Conservation (phyloP, 768 basidiomycete species). For the Galerina marginata region DNA sequence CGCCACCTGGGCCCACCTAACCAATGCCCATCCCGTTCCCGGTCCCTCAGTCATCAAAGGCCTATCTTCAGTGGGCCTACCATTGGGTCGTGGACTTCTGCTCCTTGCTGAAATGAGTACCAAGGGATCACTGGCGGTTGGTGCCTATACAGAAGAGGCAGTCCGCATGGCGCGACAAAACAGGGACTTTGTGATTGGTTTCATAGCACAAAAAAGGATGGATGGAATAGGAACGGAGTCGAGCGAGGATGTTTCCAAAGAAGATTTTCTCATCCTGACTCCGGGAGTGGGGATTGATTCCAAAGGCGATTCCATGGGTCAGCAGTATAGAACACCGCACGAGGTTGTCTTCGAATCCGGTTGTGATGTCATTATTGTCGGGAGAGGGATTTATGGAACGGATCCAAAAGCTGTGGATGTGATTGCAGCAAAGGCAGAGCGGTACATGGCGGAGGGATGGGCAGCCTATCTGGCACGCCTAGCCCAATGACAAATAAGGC, state of each 20-base stretch:
- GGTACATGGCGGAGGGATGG: slow-evolving; percentile 90
- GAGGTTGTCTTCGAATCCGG: slow-evolving; percentile 83
- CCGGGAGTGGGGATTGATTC: slow-evolving; percentile 89
- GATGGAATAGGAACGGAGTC: slow-evolving; percentile 60
- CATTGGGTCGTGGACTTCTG: slow-evolving; percentile 84
- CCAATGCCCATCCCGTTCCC: slow-evolving; percentile 95
- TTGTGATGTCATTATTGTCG: slow-evolving; percentile 97
- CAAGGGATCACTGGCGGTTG: slow-evolving; percentile 82
- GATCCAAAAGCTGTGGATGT: slow-evolving; percentile 47
- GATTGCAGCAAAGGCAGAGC: slow-evolving; percentile 73
- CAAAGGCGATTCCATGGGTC: slow-evolving; percentile 87
- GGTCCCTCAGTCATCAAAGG: slow-evolving; percentile 96
- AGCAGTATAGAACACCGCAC: slow-evolving; percentile 91
- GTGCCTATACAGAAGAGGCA: slow-evolving; percentile 82
- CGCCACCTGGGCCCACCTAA: slow-evolving; percentile 94
- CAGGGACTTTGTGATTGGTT: slow-evolving; percentile 92
- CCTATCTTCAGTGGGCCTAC: slow-evolving; percentile 83
- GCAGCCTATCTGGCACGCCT: slow-evolving; percentile 78
- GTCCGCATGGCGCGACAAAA: slow-evolving; percentile 86
- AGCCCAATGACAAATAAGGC: slow-evolving; percentile 12
- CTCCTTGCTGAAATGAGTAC: slow-evolving; percentile 98
- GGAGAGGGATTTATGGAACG: slow-evolving; percentile 89
- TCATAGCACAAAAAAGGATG: slow-evolving; percentile 90
- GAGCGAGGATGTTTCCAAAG: slow-evolving; percentile 41
- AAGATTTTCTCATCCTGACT: slow-evolving; percentile 90